Evolutionary conservation across 2,329 filamentous ascomycete species (phyloP), one percentile per base, ranked within the genome.

Genomic region (Tolypocladium inflatum): DNA sequence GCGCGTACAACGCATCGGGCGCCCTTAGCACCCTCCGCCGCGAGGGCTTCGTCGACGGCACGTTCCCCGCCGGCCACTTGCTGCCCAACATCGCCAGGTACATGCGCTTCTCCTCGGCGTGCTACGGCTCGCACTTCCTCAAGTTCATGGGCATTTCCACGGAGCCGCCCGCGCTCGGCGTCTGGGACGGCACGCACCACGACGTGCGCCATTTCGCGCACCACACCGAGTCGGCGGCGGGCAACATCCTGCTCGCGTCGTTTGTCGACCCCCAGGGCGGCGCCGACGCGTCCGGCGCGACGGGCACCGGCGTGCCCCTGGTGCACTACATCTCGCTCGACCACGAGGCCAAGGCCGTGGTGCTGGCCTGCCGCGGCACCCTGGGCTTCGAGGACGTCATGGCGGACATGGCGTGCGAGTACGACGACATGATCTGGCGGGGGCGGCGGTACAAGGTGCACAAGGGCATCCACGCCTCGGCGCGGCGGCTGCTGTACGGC

Each of bases 281-380:
- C 3, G 81, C 84, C 2, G 86, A 88, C 64, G 78, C 82, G 0
- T 80, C 80, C 4, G 86, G 87, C 1, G 79, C 84, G 26, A 87
- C 83, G 2, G 82, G 82, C 41, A 85, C 83, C 0, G 86, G 86
- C 0, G 80, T 89, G 58, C 87, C 87, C 1, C 76, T 90, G 21
- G 86, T 90, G 2, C 87, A 90, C 69, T 90, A 89, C 63, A 82
- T 90, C 41, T 85, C 85, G 2, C 73, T 90, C 0, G 87, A 90
- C 63, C 85, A 88, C 65, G 83, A 86, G 55, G 86, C 86, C 2
- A 86, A 85, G 64, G 86, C 87, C 0, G 83, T 90, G 0, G 86
- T 90, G 0, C 74, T 90, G n/a, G 85, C 86, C 1, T 87, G 88
- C 55, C 81, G 87, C 42, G 87, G 87, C 2, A 90, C 87, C 0